phyloP scores from a whole-genome alignment of 768 basidiomycete genomes.

The Sarcodon sp. region DNA sequence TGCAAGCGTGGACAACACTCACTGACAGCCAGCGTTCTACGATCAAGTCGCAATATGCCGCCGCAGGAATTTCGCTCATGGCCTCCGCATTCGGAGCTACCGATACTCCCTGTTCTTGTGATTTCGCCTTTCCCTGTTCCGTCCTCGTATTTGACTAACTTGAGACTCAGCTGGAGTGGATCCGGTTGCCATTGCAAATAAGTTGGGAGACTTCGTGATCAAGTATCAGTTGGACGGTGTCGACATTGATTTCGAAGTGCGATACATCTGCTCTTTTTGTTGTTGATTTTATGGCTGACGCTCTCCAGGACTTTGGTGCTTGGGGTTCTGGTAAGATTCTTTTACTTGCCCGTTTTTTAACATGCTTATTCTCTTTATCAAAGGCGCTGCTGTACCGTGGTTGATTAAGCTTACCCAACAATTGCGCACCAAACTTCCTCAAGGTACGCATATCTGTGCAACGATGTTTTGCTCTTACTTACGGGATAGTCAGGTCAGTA shows the following conservation, averaged over 20 bases:
- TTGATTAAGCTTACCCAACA: conserved; percentile 22
- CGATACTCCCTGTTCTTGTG: conserved; percentile 23
- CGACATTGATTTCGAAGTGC: conserved; percentile 39
- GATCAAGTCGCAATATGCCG: conserved; percentile 38
- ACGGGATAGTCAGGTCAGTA: too few relatives aligned
- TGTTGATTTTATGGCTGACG: background rate
- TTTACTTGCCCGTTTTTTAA: too few relatives aligned
- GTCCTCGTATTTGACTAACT: too few relatives aligned
- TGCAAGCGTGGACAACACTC: conserved; percentile 38
- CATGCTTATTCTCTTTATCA: background rate
- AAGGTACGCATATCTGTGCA: too few relatives aligned
- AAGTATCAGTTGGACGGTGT: conserved; percentile 35
- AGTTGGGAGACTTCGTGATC: conserved; percentile 32
- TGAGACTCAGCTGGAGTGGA: conserved; percentile 19
- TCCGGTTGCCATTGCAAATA: conserved; percentile 25
- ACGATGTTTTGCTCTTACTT: too few relatives aligned
- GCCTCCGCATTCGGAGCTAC: conserved; percentile 54
- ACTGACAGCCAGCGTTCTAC: conserved; percentile 29
- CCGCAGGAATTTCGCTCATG: conserved; percentile 46
- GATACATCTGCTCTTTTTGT: background rate
- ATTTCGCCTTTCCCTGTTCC: too few relatives aligned
- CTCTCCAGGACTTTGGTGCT: conserved; percentile 43
- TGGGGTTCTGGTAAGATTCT: conserved; percentile 26
- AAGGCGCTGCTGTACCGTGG: conserved; percentile 37
- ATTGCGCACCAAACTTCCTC: conserved; percentile 18